Evolutionary conservation across 306 rosid genomes (phyloP).

Genomic region (Comarum palustre): DNA sequence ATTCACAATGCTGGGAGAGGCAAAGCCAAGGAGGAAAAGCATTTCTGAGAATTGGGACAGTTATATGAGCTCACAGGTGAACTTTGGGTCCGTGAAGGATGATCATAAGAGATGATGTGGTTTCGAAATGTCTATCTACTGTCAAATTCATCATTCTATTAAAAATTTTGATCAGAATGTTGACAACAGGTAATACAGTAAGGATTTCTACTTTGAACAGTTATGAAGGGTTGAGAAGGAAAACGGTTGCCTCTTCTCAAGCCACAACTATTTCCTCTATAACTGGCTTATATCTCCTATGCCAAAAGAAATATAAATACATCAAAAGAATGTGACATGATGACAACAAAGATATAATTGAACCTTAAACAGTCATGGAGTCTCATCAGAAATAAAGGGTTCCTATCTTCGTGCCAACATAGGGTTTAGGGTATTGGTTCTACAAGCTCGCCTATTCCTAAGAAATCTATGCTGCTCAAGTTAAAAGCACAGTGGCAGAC

Average conservation of each 20-base stretch:
- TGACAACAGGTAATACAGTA: not conserved
- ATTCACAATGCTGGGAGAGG: conserved; percentile 88
- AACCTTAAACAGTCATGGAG: too few species aligned
- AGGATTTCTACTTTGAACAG: conserved; percentile 1
- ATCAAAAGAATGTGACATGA: not conserved
- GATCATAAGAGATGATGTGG: not conserved
- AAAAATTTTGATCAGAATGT: conserved; percentile 5
- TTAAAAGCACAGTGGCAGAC: conserved; percentile 39
- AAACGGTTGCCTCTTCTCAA: conserved; percentile 51
- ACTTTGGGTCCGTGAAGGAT: not conserved
- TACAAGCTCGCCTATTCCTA: conserved; percentile 14
- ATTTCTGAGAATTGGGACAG: conserved; percentile 43
- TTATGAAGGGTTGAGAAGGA: conserved; percentile 43
- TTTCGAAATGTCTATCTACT: not conserved
- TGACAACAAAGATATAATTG: not conserved
- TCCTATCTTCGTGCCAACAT: conserved; percentile 20
- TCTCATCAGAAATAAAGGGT: conserved; percentile 3
- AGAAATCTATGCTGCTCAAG: conserved; percentile 36
- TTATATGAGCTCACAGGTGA: not conserved
- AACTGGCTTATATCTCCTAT: conserved; percentile 15
- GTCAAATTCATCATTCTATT: not conserved
- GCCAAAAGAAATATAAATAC: not conserved
- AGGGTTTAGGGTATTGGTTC: not conserved
- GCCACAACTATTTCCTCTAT: conserved; percentile 21
- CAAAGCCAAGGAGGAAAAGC: conserved; percentile 86